phyloP scores from a whole-genome alignment of 495 filamentous ascomycete genomes.

The Neurospora sp. region DNA sequence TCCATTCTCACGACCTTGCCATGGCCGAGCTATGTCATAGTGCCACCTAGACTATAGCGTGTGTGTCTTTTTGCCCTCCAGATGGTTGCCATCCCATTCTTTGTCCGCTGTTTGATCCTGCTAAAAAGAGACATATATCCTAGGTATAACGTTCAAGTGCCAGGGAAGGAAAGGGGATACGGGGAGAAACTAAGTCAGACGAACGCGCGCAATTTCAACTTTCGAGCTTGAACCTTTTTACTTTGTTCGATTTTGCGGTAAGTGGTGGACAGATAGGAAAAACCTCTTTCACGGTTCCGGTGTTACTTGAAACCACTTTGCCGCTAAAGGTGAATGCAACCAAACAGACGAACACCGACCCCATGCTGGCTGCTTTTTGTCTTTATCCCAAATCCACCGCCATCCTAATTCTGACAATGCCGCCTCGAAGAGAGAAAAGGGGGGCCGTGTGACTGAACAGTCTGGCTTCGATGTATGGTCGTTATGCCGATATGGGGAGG shows the following conservation, averaged over 20 bases:
- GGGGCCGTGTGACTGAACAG: background rate
- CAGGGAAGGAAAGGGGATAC: background rate
- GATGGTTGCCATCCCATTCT: background rate
- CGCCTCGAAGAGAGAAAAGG: background rate
- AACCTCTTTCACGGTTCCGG: background rate
- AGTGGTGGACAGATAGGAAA: background rate
- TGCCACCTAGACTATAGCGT: background rate
- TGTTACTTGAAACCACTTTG: background rate
- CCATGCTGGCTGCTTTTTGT: constrained; percentile 8
- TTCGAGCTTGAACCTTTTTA: background rate
- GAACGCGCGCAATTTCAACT: background rate
- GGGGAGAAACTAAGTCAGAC: background rate
- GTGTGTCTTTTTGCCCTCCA: background rate
- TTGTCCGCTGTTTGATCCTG: background rate
- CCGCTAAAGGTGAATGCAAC: constrained; percentile 2
- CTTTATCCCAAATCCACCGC: background rate
- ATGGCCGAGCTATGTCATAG: background rate
- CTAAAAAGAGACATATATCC: background rate
- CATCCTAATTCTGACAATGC: background rate
- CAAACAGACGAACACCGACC: constrained; percentile 5
- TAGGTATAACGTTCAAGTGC: background rate
- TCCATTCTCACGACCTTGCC: background rate
- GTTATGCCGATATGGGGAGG: background rate
- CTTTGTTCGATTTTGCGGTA: background rate
- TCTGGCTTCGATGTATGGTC: background rate